These are phyloP conservation scores for Mycothermus thermophilus DNA, from an alignment of 495 filamentous ascomycete species.

Conservation along the genomic window DNA sequence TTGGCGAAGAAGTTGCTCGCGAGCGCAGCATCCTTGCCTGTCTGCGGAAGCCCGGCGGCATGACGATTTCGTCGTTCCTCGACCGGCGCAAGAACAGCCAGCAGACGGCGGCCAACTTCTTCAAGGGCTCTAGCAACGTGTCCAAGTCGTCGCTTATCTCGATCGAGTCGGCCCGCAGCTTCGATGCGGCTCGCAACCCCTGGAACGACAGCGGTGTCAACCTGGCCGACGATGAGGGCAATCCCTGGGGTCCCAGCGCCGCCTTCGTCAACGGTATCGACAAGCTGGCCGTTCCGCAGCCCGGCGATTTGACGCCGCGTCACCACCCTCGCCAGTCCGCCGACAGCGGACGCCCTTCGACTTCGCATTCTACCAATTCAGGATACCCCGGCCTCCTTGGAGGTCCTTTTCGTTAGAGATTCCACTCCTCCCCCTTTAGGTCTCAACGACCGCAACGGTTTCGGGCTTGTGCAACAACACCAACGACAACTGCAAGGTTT, in stretches of 20 bases:
- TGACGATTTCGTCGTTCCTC: conserved; percentile 83
- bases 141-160: conserved; percentile 88
- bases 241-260: conserved; percentile 41
- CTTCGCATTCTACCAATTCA: conserved; percentile 83
- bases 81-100: conserved; percentile 87
- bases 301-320: conserved; percentile 68
- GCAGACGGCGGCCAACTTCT: conserved; percentile 61
- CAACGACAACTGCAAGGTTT: conserved; percentile 19
- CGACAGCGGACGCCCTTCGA: conserved; percentile 82
- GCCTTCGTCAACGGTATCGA: conserved; percentile 48
- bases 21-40: conserved; percentile 76
- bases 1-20: conserved; percentile 59
- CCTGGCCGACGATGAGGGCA: conserved; percentile 68
- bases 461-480: too few relatives aligned
- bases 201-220: conserved; percentile 97
- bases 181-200: conserved; percentile 77
- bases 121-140: conserved; percentile 88
- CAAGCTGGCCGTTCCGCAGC: conserved; percentile 52
- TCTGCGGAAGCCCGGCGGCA: conserved; percentile 75
- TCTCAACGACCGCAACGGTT: background rate
- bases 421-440: conserved; percentile 16
- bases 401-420: conserved; percentile 72
- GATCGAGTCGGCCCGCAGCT: conserved; percentile 80
- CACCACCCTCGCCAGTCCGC: conserved; percentile 68
- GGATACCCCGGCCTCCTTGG: conserved; percentile 78